Evolutionary conservation across 352 stramenopile species (phyloP).

Genomic region (Phytopythium montanum): DNA sequence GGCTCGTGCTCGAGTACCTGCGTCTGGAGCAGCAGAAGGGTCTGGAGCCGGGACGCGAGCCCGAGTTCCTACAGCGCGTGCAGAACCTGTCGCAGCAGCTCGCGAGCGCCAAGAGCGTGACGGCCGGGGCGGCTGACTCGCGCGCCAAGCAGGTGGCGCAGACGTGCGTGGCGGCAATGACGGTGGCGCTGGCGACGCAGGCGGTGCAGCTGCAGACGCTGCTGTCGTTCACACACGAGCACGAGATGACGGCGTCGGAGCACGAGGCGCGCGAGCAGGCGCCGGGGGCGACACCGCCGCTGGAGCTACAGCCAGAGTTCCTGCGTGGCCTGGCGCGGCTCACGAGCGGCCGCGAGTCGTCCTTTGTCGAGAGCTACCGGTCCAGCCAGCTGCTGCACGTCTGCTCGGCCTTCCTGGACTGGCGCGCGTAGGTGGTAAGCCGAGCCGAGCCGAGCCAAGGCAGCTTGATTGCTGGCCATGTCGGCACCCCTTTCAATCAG

Average conservation of each 20-base stretch:
- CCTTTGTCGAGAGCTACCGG: constrained; percentile 55
- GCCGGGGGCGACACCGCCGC: constrained; percentile 15
- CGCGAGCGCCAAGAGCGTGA: constrained; percentile 25
- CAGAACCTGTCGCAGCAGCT: constrained; percentile 54
- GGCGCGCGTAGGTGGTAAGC: constrained; percentile 49
- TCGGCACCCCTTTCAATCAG: background rate
- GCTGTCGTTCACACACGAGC: constrained; percentile 44
- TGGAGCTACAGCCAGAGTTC: constrained; percentile 51
- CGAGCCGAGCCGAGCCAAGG: background rate
- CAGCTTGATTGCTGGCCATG: background rate
- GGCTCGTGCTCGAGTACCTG: constrained; percentile 66
- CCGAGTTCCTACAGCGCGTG: constrained; percentile 57
- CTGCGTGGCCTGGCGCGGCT: constrained; percentile 32
- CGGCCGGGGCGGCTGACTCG: constrained; percentile 9
- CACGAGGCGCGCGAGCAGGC: constrained; percentile 7
- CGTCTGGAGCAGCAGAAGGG: constrained; percentile 60
- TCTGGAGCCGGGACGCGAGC: constrained; percentile 46
- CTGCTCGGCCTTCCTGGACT: constrained; percentile 61
- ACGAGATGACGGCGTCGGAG: constrained; percentile 23
- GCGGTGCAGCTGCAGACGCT: constrained; percentile 47
- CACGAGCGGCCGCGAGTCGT: constrained; percentile 38
- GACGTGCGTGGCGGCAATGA: constrained; percentile 61
- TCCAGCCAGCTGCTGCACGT: constrained; percentile 50
- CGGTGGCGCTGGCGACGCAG: constrained; percentile 51
- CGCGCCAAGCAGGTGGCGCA: constrained; percentile 26